Evolutionary conservation across 495 filamentous ascomycete species (phyloP).

Genomic region (Xeromyces bisporus): DNA sequence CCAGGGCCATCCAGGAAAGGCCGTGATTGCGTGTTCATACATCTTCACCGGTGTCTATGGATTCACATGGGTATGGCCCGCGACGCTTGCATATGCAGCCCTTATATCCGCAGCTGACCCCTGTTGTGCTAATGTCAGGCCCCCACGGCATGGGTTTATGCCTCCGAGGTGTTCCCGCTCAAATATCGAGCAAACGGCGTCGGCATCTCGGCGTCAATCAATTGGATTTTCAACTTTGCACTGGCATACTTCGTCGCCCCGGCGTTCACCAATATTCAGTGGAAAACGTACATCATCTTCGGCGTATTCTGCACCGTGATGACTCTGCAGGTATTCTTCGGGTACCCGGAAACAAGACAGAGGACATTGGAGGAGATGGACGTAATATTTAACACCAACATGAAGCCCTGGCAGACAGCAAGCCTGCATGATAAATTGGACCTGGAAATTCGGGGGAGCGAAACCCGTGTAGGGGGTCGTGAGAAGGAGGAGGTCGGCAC

Average conservation of each 20-base stretch:
- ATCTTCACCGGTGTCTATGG: conserved; percentile 64
- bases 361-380: conserved; percentile 59
- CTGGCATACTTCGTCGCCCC: conserved; percentile 55
- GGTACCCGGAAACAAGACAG: conserved; percentile 54
- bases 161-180: conserved; percentile 58
- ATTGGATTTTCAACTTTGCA: conserved; percentile 68
- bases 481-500: not conserved
- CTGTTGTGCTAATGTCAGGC: conserved; percentile 33
- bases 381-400: conserved; percentile 16
- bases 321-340: conserved; percentile 45
- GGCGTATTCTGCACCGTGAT: conserved; percentile 49
- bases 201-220: conserved; percentile 45
- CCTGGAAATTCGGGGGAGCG: not conserved
- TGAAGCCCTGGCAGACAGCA: conserved; percentile 12
- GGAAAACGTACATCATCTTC: conserved; percentile 60
- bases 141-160: conserved; percentile 58
- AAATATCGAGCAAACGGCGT: conserved; percentile 60
- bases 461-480: not conserved
- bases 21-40: conserved; percentile 62
- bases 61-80: conserved; percentile 37
- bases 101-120: no score
- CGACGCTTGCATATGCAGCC: no score
- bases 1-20: conserved; percentile 42
- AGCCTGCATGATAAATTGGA: not conserved
- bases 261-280: conserved; percentile 53